Percentiles rank a stretch among this genome's conserved stretches.
phyloP scores from a whole-genome alignment of 805 yeast species.

The Candida nemodendra region DNA sequence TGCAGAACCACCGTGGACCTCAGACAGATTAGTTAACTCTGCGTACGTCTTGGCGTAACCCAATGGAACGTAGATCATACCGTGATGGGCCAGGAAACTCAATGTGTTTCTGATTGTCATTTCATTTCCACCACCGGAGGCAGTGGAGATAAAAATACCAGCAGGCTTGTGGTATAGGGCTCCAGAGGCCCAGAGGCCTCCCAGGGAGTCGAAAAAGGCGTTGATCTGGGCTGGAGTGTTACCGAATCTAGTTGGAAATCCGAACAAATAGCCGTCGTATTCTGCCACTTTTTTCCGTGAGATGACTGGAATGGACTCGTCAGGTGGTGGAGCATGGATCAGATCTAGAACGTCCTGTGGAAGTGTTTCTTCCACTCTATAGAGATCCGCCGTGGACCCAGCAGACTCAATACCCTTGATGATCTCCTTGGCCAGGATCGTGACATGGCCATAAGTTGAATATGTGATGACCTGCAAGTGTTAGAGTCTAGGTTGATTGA shows the following conservation, averaged over 20 bases:
- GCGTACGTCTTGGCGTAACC: constrained; percentile 64
- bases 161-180: constrained; percentile 71
- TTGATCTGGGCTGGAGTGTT: constrained; percentile 74
- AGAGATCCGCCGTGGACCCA: constrained; percentile 67
- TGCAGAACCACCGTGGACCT: constrained; percentile 76
- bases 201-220: constrained; percentile 75
- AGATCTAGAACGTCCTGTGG: constrained; percentile 51
- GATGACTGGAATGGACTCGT: constrained; percentile 58
- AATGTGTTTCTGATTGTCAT: constrained; percentile 61
- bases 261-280: constrained; percentile 82
- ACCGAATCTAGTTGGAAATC: constrained; percentile 86
- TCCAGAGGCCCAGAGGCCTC: constrained; percentile 77
- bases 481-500: constrained; percentile 1
- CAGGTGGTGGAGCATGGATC: constrained; percentile 66
- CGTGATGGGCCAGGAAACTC: constrained; percentile 73
- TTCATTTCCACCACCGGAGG: constrained; percentile 87
- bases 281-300: constrained; percentile 53
- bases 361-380: constrained; percentile 76
- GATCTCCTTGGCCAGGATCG: constrained; percentile 62
- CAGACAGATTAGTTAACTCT: constrained; percentile 53
- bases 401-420: constrained; percentile 67
- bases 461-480: constrained; percentile 49
- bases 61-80: constrained; percentile 75
- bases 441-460: constrained; percentile 78
- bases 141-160: constrained; percentile 71